phyloP scores from a whole-genome alignment of 139 green algal genomes.

The Pedinophyceae sp. region DNA sequence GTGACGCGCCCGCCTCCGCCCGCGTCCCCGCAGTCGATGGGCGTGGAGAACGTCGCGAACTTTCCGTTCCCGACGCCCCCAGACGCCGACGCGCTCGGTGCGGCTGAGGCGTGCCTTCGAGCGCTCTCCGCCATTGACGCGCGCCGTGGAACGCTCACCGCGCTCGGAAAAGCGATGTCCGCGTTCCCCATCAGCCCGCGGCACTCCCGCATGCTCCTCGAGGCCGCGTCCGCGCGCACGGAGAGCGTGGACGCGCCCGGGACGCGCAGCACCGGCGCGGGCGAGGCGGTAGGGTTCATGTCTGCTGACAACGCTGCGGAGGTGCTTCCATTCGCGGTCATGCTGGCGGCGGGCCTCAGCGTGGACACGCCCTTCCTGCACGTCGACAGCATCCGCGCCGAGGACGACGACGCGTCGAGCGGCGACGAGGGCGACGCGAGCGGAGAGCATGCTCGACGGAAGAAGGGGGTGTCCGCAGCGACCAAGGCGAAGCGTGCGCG shows the following conservation, averaged over 20 bases:
- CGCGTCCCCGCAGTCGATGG: neutral
- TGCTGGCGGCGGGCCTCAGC: constrained; percentile 63
- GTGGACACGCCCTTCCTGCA: constrained; percentile 73
- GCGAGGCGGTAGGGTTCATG: no score
- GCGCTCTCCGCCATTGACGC: constrained; percentile 40
- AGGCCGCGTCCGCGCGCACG: no score
- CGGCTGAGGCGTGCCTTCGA: constrained; percentile 37
- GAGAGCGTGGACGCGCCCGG: no score
- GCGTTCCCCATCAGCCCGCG: constrained; percentile 66
- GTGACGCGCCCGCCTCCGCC: no score
- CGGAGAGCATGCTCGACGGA: no score
- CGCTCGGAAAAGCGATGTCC: constrained; percentile 64
- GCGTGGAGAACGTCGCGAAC: constrained; percentile 33
- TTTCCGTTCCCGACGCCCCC: constrained; percentile 87
- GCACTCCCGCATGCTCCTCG: constrained; percentile 78
- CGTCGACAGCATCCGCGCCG: constrained; percentile 22
- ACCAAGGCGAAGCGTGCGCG: no score
- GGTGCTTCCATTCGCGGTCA: constrained; percentile 48
- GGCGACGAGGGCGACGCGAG: neutral
- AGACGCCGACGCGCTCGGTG: constrained; percentile 26
- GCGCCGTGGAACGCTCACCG: constrained; percentile 30
- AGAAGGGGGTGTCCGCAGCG: no score
- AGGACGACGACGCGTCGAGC: constrained; percentile 48
- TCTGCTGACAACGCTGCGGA: no score
- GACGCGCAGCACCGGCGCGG: no score